These are phyloP conservation scores for Ballota nigra DNA, from an alignment of 257 asterid species.

Conservation along the genomic window DNA sequence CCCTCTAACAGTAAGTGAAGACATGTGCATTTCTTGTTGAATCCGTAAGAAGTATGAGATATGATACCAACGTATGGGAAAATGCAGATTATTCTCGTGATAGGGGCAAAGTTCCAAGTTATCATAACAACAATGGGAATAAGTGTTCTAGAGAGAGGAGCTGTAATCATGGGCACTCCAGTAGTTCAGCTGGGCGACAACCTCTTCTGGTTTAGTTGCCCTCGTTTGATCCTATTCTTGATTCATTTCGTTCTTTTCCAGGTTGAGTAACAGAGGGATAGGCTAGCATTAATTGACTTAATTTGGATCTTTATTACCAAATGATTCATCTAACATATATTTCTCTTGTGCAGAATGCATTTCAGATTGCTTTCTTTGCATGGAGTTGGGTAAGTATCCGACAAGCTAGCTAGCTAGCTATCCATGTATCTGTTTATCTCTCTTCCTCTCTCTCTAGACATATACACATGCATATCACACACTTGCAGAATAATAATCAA, in stretches of 20 bases:
- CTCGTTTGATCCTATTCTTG: slow-evolving; percentile 56
- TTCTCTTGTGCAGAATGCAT: slow-evolving; percentile 61
- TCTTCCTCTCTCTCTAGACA: background rate
- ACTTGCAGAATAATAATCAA: background rate
- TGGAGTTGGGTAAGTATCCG: slow-evolving; percentile 79
- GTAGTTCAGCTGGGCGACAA: slow-evolving; percentile 66
- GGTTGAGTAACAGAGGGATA: slow-evolving; percentile 29
- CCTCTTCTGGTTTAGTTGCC: slow-evolving; percentile 78
- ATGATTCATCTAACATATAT: background rate
- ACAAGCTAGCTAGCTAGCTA: no score
- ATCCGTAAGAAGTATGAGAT: background rate
- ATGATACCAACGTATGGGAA: background rate
- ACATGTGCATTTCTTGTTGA: background rate
- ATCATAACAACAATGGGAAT: slow-evolving; percentile 82
- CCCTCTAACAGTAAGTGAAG: slow-evolving; percentile 64
- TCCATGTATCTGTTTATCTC: background rate
- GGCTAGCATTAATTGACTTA: background rate
- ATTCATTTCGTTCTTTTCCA: slow-evolving; percentile 73
- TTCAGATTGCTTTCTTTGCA: slow-evolving; percentile 82
- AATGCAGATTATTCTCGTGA: slow-evolving; percentile 52
- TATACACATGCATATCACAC: background rate
- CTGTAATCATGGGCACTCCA: slow-evolving; percentile 66
- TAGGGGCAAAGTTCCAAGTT: slow-evolving; percentile 80
- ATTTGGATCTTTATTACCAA: background rate
- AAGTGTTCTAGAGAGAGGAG: slow-evolving; percentile 70